Evolutionary conservation across 1,139 yeast species (phyloP).

Genomic region (Candida glucosophila): DNA sequence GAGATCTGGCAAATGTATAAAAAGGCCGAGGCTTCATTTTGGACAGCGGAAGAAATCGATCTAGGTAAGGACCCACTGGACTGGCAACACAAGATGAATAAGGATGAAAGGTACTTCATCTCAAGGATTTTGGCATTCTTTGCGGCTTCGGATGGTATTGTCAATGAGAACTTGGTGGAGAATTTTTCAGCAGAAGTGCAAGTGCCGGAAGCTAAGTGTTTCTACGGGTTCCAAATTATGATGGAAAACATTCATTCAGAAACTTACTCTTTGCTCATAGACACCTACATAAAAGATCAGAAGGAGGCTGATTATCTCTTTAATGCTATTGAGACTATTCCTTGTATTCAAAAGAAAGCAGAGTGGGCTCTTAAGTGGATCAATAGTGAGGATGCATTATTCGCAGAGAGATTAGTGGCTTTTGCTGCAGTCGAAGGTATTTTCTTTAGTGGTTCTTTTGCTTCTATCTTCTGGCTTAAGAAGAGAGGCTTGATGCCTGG

Average conservation of each 20-base stretch:
- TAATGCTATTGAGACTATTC: constrained; percentile 90
- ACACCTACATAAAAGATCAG: constrained; percentile 91
- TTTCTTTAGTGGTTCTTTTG: constrained; percentile 95
- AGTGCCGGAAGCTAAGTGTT: constrained; percentile 95
- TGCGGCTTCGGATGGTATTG: constrained; percentile 97
- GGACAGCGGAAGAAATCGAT: constrained; percentile 99
- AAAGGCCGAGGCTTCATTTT: constrained; percentile 97
- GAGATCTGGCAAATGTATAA: constrained; percentile 99
- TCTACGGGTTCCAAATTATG: constrained; percentile 98
- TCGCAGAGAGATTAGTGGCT: constrained; percentile 93
- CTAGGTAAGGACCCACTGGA: constrained; percentile 83
- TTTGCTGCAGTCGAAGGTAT: constrained; percentile 99
- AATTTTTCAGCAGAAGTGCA: constrained; percentile 96
- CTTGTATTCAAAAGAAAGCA: constrained; percentile 92
- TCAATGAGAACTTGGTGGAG: constrained; percentile 93
- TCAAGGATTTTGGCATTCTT: constrained; percentile 94
- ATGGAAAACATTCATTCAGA: constrained; percentile 99
- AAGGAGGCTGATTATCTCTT: constrained; percentile 81
- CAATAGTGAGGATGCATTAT: constrained; percentile 73
- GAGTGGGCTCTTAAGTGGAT: constrained; percentile 99
- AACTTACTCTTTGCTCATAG: constrained; percentile 90
- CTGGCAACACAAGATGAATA: constrained; percentile 80
- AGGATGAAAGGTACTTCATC: constrained; percentile 84
- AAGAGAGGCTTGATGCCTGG: constrained; percentile 99
- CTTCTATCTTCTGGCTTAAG: constrained; percentile 96